These are phyloP conservation scores for Yamadazyma friedrichii DNA, from an alignment of 1,139 yeast genomes.

Conservation along the genomic window DNA sequence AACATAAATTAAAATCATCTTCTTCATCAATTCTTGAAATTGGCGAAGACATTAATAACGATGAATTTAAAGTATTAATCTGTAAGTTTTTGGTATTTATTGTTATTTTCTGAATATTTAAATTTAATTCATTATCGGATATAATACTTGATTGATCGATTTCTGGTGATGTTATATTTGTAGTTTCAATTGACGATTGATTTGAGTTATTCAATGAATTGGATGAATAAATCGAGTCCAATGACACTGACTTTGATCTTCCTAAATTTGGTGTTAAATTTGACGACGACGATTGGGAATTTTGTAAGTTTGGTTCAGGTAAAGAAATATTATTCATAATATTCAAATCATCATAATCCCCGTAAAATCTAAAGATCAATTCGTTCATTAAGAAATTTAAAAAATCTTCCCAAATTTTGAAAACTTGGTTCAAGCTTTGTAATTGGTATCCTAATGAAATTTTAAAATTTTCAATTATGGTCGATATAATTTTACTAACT, in stretches of 20 bases:
- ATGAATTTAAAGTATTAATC: slow-evolving; percentile 5
- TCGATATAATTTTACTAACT: slow-evolving; percentile 12
- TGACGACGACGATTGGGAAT: slow-evolving; percentile 7
- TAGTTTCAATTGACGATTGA: slow-evolving; percentile 1
- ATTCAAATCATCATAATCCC: slow-evolving; percentile 7
- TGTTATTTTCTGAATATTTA: slow-evolving; percentile 1
- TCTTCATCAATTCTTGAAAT: slow-evolving; percentile 14
- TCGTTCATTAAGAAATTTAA: slow-evolving; percentile 13
- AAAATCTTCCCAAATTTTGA: slow-evolving; percentile 14
- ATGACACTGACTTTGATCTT: background rate
- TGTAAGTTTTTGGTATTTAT: slow-evolving; percentile 8
- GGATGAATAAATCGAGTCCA: slow-evolving; percentile 1
- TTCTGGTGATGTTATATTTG: slow-evolving; percentile 8
- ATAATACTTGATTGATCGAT: slow-evolving; percentile 3
- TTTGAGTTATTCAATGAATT: slow-evolving; percentile 6
- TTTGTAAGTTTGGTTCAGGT: slow-evolving; percentile 17
- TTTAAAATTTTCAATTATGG: slow-evolving; percentile 15
- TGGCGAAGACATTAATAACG: slow-evolving; percentile 6
- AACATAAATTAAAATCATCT: slow-evolving; percentile 2
- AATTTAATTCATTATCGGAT: slow-evolving; percentile 3
- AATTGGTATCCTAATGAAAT: slow-evolving; percentile 7
- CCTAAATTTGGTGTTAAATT: background rate
- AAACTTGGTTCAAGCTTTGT: slow-evolving; percentile 5
- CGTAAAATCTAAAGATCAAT: slow-evolving; percentile 13
- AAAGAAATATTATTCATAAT: slow-evolving; percentile 7